Evolutionary conservation across 371 early-diverging fungal genomes (phyloP), one percentile per base, ranked within the genome.

Genomic region (Parasitella parasitica): DNA sequence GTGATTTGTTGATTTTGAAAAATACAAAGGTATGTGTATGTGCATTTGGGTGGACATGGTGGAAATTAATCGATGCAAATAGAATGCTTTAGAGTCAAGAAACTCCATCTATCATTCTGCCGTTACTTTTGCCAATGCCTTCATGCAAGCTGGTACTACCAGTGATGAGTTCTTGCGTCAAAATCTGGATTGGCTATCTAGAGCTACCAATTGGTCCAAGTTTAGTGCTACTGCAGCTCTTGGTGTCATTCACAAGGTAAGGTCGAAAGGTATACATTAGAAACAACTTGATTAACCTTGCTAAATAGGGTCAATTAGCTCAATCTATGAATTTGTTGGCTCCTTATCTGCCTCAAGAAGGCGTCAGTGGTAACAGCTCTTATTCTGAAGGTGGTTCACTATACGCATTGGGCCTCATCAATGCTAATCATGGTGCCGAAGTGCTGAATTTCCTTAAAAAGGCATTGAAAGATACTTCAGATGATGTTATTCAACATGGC

Each of bases 171-270:
- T 99, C 67, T 85, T 99, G 71, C 88, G 99, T 55, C 93, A 95
- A 63, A 99, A 98, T 75, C 79, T 98, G 53, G 99, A 99, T 69
- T 97, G 99, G 97, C 87, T 99, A 51, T 88, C 94, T 16, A 88
- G 97, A 61, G 96, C 98, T 24, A 96, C 92, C 55, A 97, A 97
- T 83, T 99, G 99, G 99, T 91, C 96, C 39, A 99, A 97, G 80
- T 99, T 99, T 78, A 92, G 94, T 58, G 99, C 99, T 5, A 95
- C 98, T 6, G 98, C 99, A 4, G 94, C 94, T n/a, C 81, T 99
- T 57, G 99, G 99, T 63, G 98, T 99, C 20, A 98, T 99, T 61
- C 99, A 99, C 82, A 93, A 92, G 78, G 86, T 86, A 66, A 59
- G 61, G 4, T 13, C 36, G 2, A 27, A n/a, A 54, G 0, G 7